Conservation (phyloP, 2,329 filamentous ascomycete species). For the Aspergillus sergii region DNA sequence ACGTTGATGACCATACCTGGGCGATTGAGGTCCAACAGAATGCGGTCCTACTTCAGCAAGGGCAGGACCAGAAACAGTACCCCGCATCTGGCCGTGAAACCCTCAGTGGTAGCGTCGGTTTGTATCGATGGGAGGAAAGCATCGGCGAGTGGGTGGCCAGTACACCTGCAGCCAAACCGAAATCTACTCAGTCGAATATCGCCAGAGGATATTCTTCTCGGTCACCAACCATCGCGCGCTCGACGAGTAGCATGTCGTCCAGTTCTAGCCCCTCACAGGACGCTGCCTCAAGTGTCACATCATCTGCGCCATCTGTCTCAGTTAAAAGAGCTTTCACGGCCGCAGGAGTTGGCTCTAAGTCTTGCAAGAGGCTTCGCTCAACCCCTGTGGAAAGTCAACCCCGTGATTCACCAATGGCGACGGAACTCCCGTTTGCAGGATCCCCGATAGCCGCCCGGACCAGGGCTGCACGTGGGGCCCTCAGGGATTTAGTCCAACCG, state of each 20-base stretch:
- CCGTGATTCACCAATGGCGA: conserved; percentile 6
- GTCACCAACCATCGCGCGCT: conserved; percentile 20
- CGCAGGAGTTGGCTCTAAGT: conserved; percentile 18
- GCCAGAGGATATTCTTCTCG: conserved; percentile 11
- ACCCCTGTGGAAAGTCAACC: conserved; percentile 17
- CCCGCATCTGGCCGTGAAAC: conserved; percentile 18
- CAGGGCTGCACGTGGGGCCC: conserved; percentile 19
- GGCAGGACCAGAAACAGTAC: conserved; percentile 11
- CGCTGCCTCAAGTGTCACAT: conserved; percentile 32
- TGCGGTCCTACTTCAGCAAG: conserved; percentile 25
- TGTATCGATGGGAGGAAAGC: conserved; percentile 58
- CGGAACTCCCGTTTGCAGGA: conserved; percentile 1
- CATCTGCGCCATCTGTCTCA: conserved; percentile 31
- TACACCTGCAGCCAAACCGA: conserved; percentile 44
- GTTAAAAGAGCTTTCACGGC: conserved; percentile 23
- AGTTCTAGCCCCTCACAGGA: conserved; percentile 23
- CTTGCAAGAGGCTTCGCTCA: conserved; percentile 28
- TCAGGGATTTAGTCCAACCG: conserved; percentile 23
- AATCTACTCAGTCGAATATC: conserved; percentile 11
- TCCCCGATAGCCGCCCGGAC: conserved; percentile 24
- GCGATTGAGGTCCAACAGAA: conserved; percentile 42
- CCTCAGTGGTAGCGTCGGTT: conserved; percentile 21
- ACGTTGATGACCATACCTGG: conserved; percentile 43
- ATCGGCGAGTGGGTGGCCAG: conserved; percentile 60
- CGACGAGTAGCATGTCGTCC: conserved; percentile 28